phyloP scores from a whole-genome alignment of 2,329 filamentous ascomycete species.

The Sarocladium brachiariae region DNA sequence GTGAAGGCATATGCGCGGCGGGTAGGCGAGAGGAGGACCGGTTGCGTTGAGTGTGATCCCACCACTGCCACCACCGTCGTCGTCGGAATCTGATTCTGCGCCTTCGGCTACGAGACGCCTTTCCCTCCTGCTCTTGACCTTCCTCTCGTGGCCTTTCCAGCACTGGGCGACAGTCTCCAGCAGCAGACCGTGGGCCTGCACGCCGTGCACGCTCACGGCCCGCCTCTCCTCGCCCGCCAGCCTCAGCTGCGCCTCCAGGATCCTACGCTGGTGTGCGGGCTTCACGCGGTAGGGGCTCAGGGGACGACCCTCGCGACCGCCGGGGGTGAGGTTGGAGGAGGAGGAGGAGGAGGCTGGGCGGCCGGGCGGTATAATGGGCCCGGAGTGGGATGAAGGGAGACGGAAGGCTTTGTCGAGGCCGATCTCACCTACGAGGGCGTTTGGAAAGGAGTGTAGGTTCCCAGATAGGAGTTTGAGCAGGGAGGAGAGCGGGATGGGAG shows the following conservation, averaged over 20 bases:
- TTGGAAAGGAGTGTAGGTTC: constrained; percentile 49
- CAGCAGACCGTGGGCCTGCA: constrained; percentile 67
- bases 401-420: constrained; percentile 73
- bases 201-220: constrained; percentile 64
- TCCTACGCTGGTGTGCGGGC: constrained; percentile 59
- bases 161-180: constrained; percentile 56
- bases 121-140: constrained; percentile 54
- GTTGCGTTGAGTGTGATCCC: too few species aligned
- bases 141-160: constrained; percentile 65
- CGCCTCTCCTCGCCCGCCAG: constrained; percentile 62
- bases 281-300: constrained; percentile 63
- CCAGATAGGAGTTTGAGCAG: constrained; percentile 50
- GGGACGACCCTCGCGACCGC: constrained; percentile 61
- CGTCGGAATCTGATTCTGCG: constrained; percentile 30
- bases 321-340: constrained; percentile 48
- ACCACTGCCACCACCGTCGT: too few species aligned
- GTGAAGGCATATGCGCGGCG: constrained; percentile 86
- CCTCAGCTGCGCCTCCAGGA: constrained; percentile 62
- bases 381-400: constrained; percentile 57
- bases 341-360: constrained; percentile 19
- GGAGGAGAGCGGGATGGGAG: constrained; percentile 51
- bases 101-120: constrained; percentile 41
- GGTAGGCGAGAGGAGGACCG: constrained; percentile 62
- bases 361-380: constrained; percentile 51
- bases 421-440: constrained; percentile 68